phyloP scores from a whole-genome alignment of 306 rosid genomes.

The Sophora flavescens region DNA sequence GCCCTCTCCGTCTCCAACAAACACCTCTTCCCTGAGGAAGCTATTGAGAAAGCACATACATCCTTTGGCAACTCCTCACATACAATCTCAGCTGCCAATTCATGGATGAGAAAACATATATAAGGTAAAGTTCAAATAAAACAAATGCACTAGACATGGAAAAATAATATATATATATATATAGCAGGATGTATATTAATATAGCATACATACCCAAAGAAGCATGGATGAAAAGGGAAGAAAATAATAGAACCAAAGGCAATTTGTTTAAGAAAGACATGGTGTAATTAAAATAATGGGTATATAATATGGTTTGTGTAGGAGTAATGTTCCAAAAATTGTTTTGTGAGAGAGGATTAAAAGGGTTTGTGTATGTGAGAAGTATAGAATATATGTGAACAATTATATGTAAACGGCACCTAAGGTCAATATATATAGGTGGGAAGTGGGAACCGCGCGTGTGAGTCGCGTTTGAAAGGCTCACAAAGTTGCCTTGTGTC shows the following conservation, averaged over 20 bases:
- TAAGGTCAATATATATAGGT: slow-evolving; percentile 47
- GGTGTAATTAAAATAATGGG: background rate
- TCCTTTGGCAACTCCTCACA: slow-evolving; percentile 69
- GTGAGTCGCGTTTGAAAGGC: slow-evolving; percentile 45
- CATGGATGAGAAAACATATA: background rate
- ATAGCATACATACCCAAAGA: slow-evolving; percentile 56
- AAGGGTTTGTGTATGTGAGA: background rate
- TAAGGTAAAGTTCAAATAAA: background rate
- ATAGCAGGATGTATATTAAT: background rate
- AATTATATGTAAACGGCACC: slow-evolving; percentile 32
- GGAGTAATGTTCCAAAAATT: background rate
- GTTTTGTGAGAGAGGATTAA: slow-evolving; percentile 21
- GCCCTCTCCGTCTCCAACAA: slow-evolving; percentile 65
- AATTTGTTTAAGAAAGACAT: slow-evolving; percentile 63
- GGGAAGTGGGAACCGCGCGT: background rate
- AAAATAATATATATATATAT: slow-evolving; percentile 25
- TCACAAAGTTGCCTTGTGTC: background rate
- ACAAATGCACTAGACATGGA: background rate
- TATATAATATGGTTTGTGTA: background rate
- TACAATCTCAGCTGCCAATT: slow-evolving; percentile 57
- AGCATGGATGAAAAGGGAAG: slow-evolving; percentile 61
- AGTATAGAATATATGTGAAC: slow-evolving; percentile 14
- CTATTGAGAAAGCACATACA: slow-evolving; percentile 77
- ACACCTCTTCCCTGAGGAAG: slow-evolving; percentile 89
- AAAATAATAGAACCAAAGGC: slow-evolving; percentile 54